Evolutionary conservation across 1,139 yeast species (phyloP), one percentile per base, ranked within the genome.

Genomic region (Pichia sp.): DNA sequence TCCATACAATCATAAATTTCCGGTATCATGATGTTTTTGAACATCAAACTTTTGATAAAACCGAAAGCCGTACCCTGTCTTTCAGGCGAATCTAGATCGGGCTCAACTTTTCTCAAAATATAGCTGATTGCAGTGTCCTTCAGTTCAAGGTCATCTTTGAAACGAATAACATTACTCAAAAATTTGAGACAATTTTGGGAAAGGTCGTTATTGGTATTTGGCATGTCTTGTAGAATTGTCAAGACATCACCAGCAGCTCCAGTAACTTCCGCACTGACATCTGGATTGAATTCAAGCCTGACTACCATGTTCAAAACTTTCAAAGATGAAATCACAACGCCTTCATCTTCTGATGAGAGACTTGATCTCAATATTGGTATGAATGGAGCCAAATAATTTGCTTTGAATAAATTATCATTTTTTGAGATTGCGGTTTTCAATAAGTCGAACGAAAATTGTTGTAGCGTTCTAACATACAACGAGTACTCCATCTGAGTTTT

Each of bases 1-100:
- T 88, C 96, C 85, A 93, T 85, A 4, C 87, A 78, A 60, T 91
- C 98, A 64, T 95, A 93, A 2, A 95, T 79, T 65, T 93, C 98
- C 0, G 98, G 93, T 39, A 91, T 73, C 77, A 86, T 74, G 18
- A 87, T 73, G 61, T 84, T 91, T 57, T 85, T 83, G 9, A 86
- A 70, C 42, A 91, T 76, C 28, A 91, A 76, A 0, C 96, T 80
- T 59, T 84, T 86, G 62, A 93, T 70, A 61, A 93, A 90, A 50
- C 84, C 82, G 67, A 91, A 89, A 0, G 97, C 96, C 49, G 88
- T 74, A 41, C 96, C 93, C 68, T 93, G 98, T 55, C 85, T 80
- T 60, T 81, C 85, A 3, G 96, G 96, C 62, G 93, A 97, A 63
- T 88, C 95, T 54, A 95, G 71, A 69, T 93, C 99, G 1, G 97